These are phyloP conservation scores for Dioscorea alata DNA, from an alignment of 106 monocot species.

Conservation along the genomic window DNA sequence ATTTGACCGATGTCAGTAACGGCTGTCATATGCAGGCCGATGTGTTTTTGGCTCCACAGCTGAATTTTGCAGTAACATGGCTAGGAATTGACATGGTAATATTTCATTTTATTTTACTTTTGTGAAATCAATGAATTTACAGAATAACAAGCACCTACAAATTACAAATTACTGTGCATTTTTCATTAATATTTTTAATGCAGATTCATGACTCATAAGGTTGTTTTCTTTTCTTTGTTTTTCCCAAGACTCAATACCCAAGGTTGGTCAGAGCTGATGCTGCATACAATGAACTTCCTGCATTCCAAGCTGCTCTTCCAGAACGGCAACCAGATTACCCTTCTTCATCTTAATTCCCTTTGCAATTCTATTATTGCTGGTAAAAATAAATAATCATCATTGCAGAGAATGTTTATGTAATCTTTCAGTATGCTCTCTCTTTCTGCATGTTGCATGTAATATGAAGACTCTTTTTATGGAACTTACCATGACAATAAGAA, in stretches of 20 bases:
- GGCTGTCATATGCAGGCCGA: constrained; percentile 38
- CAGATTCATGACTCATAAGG: background rate
- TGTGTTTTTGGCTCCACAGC: constrained; percentile 50
- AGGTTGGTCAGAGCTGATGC: constrained; percentile 28
- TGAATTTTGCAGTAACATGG: constrained; percentile 12
- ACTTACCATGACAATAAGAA: too few species aligned
- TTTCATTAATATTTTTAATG: too few species aligned
- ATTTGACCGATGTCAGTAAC: background rate
- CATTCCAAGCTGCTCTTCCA: constrained; percentile 51
- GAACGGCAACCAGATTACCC: constrained; percentile 42
- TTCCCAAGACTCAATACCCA: constrained; percentile 39
- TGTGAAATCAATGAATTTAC: background rate
- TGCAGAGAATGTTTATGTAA: too few species aligned
- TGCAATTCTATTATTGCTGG: background rate
- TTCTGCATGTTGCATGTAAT: too few species aligned
- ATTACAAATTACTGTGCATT: too few species aligned
- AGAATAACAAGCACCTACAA: background rate
- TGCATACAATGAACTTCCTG: constrained; percentile 34
- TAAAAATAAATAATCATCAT: too few species aligned
- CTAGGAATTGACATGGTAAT: constrained; percentile 46
- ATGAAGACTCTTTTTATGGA: too few species aligned
- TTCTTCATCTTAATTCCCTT: constrained; percentile 3
- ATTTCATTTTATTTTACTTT: background rate
- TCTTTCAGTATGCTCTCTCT: too few species aligned
- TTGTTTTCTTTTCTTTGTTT: background rate